Conservation (phyloP, 805 yeast genomes). For the Teunomyces stri region DNA sequence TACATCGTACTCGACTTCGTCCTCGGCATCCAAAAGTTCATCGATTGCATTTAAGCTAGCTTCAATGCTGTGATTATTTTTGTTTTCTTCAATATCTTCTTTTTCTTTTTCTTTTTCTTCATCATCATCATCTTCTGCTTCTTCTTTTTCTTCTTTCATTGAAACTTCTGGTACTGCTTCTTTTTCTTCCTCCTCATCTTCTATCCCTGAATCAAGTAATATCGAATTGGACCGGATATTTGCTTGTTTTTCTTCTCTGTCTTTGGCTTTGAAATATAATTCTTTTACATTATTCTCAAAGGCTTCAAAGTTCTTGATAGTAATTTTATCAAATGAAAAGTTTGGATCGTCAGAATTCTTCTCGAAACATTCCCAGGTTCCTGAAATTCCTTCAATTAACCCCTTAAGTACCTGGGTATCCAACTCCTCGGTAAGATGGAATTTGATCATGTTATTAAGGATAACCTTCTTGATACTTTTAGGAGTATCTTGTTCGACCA, state of each 20-base stretch:
- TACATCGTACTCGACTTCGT: conserved; percentile 36
- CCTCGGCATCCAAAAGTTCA: conserved; percentile 36
- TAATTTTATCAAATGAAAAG: conserved; percentile 31
- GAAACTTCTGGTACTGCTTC: conserved; percentile 14
- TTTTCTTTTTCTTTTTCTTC: conserved; percentile 2
- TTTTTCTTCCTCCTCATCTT: conserved; percentile 19
- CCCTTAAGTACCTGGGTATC: conserved; percentile 31
- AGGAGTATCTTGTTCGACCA: conserved; percentile 49
- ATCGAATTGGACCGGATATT: conserved; percentile 2
- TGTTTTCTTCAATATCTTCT: conserved; percentile 6
- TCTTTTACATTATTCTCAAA: conserved; percentile 27
- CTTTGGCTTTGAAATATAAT: conserved; percentile 22
- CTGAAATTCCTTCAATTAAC: conserved; percentile 32
- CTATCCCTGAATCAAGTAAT: conserved; percentile 14
- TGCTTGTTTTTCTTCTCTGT: conserved; percentile 12
- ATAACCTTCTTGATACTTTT: conserved; percentile 54
- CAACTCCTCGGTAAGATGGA: conserved; percentile 31
- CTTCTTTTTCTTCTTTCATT: conserved; percentile 10
- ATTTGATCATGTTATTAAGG: conserved; percentile 47
- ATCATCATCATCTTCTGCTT: neutral
- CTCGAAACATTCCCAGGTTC: conserved; percentile 27
- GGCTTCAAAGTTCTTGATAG: conserved; percentile 29
- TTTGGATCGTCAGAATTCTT: conserved; percentile 21
- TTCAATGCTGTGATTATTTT: conserved; percentile 8
- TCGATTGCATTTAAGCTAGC: conserved; percentile 30